Base-by-base conservation (phyloP, 179 eudicot species). In the Silene noctiflora region DNA sequence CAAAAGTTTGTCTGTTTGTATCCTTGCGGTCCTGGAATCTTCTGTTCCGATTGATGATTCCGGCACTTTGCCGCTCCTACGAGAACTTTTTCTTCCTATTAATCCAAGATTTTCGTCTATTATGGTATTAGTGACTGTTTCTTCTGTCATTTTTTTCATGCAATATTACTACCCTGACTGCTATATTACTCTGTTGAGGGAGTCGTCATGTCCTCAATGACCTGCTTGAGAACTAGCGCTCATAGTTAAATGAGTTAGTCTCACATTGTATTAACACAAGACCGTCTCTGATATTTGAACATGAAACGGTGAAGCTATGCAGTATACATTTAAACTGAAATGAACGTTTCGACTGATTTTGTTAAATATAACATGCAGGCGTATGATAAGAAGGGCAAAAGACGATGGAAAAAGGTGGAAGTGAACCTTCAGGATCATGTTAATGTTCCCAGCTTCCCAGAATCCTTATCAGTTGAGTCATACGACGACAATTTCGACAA, bases 101-200 rank as follows among this genome's bases (percentile, higher is more conserved):
- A 92, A 88, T 71, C 87, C 97, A 0, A 84, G 95, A 2, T 93
- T 93, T 80, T 93, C 98, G 46, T 93, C 96, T 22, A 67, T 89
- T 73, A 91, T 93, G 96, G 96, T 93, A 88, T 39, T 4, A 39
- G 1, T 39, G 46, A 51, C 21, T 20, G 19, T 11, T 5, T 44
- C 12, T 33, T 73, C 22, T 58, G 55, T 10, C 17, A 39, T 51
- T 42, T 22, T 13, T 24, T 8, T 20, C 33, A 16, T 29, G 44
- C 44, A 29, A 31, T n/a, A n/a, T n/a, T n/a, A n/a, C n/a, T n/a
- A n/a, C n/a, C n/a, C n/a, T n/a, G n/a, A n/a, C n/a, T 29, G 21
- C 29, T 27, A 2, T 27, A 27, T 27, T 27, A 27, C 29, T 2
- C 1, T 27, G 29, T 27, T 27, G 29, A 27, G 2, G 1, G 29